Percentiles rank a stretch among this genome's conserved stretches.
phyloP scores from a whole-genome alignment of 331 rosid genomes.

The Cydonia oblonga region DNA sequence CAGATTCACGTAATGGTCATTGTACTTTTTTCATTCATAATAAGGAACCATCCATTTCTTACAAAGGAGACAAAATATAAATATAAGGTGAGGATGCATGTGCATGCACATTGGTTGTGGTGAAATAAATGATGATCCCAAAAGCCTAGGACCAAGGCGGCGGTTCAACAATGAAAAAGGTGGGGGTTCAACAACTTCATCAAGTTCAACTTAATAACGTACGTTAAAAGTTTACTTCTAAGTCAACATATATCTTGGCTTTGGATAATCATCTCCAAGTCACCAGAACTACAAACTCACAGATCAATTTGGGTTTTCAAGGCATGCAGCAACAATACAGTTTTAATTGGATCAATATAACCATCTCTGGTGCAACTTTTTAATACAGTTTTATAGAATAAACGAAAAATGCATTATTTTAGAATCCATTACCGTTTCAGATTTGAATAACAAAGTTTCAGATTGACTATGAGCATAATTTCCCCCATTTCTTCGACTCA shows the following conservation, averaged over 20 bases:
- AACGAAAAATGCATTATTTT: background rate
- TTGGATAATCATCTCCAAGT: background rate
- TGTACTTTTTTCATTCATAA: too few relatives aligned
- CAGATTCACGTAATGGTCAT: too few relatives aligned
- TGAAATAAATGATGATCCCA: background rate
- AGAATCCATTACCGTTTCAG: background rate
- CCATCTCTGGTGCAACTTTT: background rate
- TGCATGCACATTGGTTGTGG: background rate
- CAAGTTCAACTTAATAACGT: background rate
- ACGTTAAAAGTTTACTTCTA: background rate
- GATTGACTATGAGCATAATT: background rate
- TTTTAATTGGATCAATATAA: background rate
- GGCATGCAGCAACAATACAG: background rate
- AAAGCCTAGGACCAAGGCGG: background rate
- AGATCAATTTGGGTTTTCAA: background rate
- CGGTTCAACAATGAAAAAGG: background rate
- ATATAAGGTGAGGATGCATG: too few relatives aligned
- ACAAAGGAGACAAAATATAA: background rate
- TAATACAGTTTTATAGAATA: background rate
- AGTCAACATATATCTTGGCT: background rate
- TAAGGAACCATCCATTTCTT: background rate
- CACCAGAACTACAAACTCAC: background rate
- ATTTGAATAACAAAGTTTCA: background rate
- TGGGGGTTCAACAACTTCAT: background rate
- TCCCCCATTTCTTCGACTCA: background rate